phyloP scores from a whole-genome alignment of 768 basidiomycete genomes.

The Lentinus brumalis region DNA sequence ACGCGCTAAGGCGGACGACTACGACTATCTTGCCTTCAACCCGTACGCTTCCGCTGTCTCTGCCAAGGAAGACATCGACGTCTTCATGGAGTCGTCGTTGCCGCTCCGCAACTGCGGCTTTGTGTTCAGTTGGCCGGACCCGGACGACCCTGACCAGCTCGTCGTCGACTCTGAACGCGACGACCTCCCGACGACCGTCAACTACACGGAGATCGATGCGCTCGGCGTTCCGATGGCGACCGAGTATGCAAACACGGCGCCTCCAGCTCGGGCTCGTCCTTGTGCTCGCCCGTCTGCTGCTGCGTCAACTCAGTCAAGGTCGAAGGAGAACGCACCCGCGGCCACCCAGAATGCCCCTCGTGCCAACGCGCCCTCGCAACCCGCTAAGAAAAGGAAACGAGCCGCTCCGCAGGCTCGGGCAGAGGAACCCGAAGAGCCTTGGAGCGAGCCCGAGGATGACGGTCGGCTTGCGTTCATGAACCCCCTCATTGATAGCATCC shows the following conservation, averaged over 20 bases:
- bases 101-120: conserved; percentile 19
- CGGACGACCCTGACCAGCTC: conserved; percentile 26
- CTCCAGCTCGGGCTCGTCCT: not conserved
- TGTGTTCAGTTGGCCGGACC: conserved; percentile 28
- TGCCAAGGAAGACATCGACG: not conserved
- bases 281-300: too few species aligned
- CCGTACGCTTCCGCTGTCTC: not conserved
- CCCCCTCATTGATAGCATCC: too few species aligned
- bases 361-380: too few species aligned
- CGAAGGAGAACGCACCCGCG: too few species aligned
- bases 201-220: conserved; percentile 1
- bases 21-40: not conserved
- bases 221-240: not conserved
- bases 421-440: too few species aligned
- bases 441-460: too few species aligned
- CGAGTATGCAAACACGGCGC: not conserved
- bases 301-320: too few species aligned
- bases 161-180: conserved; percentile 12
- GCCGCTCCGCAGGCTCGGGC: too few species aligned
- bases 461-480: too few species aligned
- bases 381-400: too few species aligned
- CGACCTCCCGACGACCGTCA: conserved; percentile 3
- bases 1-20: not conserved
- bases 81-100: conserved; percentile 9
- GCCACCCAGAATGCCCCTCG: too few species aligned